These are phyloP conservation scores for Chalaropsis ovoidea DNA, from an alignment of 2,329 filamentous ascomycete genomes.

Conservation along the genomic window DNA sequence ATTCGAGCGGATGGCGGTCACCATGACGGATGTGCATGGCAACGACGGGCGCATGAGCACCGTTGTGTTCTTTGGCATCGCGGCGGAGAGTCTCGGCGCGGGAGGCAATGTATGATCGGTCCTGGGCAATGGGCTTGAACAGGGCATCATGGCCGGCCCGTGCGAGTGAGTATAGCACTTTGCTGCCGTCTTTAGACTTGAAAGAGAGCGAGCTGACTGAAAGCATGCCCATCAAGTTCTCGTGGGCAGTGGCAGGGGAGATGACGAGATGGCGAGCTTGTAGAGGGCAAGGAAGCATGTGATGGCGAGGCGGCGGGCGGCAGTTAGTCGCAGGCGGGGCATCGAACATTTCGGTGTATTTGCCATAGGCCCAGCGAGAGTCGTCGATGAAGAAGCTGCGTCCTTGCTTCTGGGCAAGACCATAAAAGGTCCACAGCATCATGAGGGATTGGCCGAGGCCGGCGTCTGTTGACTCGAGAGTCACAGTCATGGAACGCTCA, in stretches of 20 bases:
- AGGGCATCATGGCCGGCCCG: constrained; percentile 62
- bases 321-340: constrained; percentile 56
- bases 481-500: constrained; percentile 62
- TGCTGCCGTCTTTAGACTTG: constrained; percentile 39
- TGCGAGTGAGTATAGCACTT: constrained; percentile 57
- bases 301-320: constrained; percentile 58
- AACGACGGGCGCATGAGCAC: constrained; percentile 40
- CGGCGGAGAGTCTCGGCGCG: constrained; percentile 37
- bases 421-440: constrained; percentile 75
- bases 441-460: constrained; percentile 69
- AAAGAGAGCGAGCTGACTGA: constrained; percentile 31
- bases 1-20: constrained; percentile 66
- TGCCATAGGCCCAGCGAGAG: constrained; percentile 70
- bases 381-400: constrained; percentile 79
- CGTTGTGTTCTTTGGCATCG: constrained; percentile 36
- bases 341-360: constrained; percentile 62
- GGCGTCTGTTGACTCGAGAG: constrained; percentile 61
- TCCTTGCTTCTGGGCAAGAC: constrained; percentile 62
- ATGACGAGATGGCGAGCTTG: constrained; percentile 65
- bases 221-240: constrained; percentile 40
- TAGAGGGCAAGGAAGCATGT: constrained; percentile 71
- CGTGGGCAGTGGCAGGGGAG: constrained; percentile 55
- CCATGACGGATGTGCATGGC: constrained; percentile 73
- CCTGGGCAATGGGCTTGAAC: constrained; percentile 57
- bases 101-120: constrained; percentile 52